Base-by-base conservation (phyloP, 805 yeast species). In the Saccharomyces mikatae region DNA sequence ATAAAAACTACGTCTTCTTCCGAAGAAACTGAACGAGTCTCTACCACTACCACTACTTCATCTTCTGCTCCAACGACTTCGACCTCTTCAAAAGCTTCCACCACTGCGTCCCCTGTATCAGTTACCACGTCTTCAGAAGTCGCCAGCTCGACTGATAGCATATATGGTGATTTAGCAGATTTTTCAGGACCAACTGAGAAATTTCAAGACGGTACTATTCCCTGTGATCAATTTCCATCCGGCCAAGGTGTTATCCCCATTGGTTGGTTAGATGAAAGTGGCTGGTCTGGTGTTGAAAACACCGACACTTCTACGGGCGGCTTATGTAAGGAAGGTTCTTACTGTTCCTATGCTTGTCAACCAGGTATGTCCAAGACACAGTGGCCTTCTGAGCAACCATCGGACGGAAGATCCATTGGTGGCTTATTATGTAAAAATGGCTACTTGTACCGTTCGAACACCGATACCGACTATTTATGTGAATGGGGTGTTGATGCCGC, bases 321-420 rank as follows among this genome's bases (percentile, higher is more conserved):
- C 54, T 66, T 80, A 53, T 92, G 99, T 80, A 71, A 76, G 59
- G 97, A 91, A 65, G 98, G 97, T 58, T 82, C 84, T 66, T 89
- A 88, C 84, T 92, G 99, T 76, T 92, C 98, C 57, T 92, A 92
- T 76, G 96, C 97, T 57, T 92, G 99, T 79, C 96, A 91, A 79
- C 83, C 97, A 50, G 99, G 98, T 81, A 89, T 89, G 96, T 89
- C 97, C 70, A 92, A 92, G 84, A 89, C 97, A 53, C 99, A 92
- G 78, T 92, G 96, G 96, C 99, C 99, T 62, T 74, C 85, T 52
- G 64, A 70, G 52, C 99, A 92, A 78, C 98, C 98, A 56, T 59
- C 89, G 54, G 81, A 77, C 72, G 99, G 99, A 77, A 87, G 87
- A 60, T 88, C 97, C 50, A 84, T 92, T 62, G 99, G 99, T 75